Evolutionary conservation across 129 eudicot species (phyloP), one percentile per base, ranked within the genome.

Genomic region (Arctium minus): DNA sequence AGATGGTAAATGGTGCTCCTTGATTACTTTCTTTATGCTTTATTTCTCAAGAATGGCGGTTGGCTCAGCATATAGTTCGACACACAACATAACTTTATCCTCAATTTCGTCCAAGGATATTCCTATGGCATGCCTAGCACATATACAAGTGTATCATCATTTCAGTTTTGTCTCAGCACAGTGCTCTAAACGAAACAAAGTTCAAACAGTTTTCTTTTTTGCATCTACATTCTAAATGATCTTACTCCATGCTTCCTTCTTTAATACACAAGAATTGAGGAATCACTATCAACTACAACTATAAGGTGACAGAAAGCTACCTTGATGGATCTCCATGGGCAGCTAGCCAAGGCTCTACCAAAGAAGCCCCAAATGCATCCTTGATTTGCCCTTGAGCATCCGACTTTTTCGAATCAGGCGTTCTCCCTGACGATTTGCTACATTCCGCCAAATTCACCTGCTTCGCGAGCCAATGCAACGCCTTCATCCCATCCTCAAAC

Each of bases 281-380:
- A 72, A 40, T 40, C 31, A 8, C 53, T 3, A 4, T 37, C 2
- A 74, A n/a, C 78, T 74, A 39, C 22, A 44, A 44, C 46, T 12
- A 40, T 11, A 75, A 44, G 39, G 44, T 36, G 18, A 1, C 29
- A 37, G 29, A 75, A 75, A 48, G 81, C 69, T 53, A 91, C 97
- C 97, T 92, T 48, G 97, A 87, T n/a, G 97, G 97, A 86, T 92
- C 93, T 10, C 89, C 97, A 82, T 92, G 97, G 78, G 97, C 93
- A 79, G 97, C 97, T 90, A 92, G 81, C 97, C 97, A 92, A 13
- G 97, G 97, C 90, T 92, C 97, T 69, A 88, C 93, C 97, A 92
- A 75, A 0, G 97, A 92, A 8, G 97, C 97, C 36, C 97, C 97
- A 60, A 92, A 92, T 4, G 97, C 91, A 83, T 92, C 93, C 3